Evolutionary conservation across 1,284 basidiomycete genomes (phyloP), one percentile per base, ranked within the genome.

Genomic region (Porodaedalea pini): DNA sequence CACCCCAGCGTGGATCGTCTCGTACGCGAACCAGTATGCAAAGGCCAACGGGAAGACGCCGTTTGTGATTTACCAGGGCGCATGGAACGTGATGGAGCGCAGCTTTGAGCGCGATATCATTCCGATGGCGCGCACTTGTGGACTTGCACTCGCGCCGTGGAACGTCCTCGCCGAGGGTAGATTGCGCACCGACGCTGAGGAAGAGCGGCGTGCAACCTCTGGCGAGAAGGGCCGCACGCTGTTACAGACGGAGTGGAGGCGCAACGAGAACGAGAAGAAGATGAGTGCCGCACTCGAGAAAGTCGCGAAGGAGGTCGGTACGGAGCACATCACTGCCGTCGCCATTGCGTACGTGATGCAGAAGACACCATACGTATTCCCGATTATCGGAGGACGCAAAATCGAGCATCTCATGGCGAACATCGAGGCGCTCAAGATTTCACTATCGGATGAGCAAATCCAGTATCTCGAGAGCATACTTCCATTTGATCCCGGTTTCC

Each of bases 41-140:
- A 67, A 72, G 0, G 73, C 75, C 21, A 70, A 79, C 56, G 77
- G 72, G 1, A 66, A 78, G 61, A 76, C 77, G 2, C 79, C 75
- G 10, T 83, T 83, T 64, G 67, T 69, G n/a, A 69, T 82, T 32
- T 82, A 82, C 61, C 78, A 81, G 68, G 80, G 80, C n/a, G 61
- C 61, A 6, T 82, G 78, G 78, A 79, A 74, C 55, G 69, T 80
- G 44, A 69, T 78, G 67, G 65, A 74, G 29, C 73, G 79, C 36
- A 73, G 75, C 29, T 77, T 82, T 56, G 81, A 82, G 68, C 69
- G 78, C 8, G 79, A 80, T 4, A 80, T 81, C 57, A 75, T 82
- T 41, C 79, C 80, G 0, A 81, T 82, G 80, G 74, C 74, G 3
- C 72, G 75, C 15, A 64, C 68, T 13, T 69, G 77, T 61, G 80